Evolutionary conservation across 2,329 filamentous ascomycete genomes (phyloP), one percentile per base, ranked within the genome.

Genomic region (Dothideomycetes sp.): DNA sequence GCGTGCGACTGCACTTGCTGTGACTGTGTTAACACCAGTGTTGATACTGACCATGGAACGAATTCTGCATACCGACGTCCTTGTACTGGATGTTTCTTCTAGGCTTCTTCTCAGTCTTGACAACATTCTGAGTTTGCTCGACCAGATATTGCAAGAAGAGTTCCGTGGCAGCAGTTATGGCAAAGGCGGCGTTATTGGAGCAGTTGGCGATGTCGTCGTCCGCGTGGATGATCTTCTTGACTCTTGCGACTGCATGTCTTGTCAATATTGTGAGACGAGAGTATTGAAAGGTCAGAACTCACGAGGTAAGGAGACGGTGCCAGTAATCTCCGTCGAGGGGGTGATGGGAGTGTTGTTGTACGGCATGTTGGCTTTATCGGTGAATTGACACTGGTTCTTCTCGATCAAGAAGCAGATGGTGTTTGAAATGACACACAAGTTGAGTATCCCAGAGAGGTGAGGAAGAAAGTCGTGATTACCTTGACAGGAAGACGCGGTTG

Each of bases 81-180:
- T 85, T 85, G 68, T 98, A 98, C 61, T 96, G 91, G 47, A 98
- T 82, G 56, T 93, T 95, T 46, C 88, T 79, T 43, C 91, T 75
- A 5, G 89, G 89, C 61, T 96, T 96, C 53, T 82, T 77, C 64
- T 96, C 91, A 1, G 87, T 75, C 57, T 91, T 93, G 53, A 88
- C 83, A 54, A 94, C 84, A 54, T 84, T 88, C 59, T 94, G 80
- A 18, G 82, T 81, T 60, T 93, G 84, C 47, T 82, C 75, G 15
- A 88, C 80, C 18, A 98, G 75, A 60, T 96, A 83, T 61, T 94
- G 86, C 51, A 98, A 81, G 66, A 98, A 96, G 73, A 94, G 80
- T 65, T 98, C 91, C 3, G 91, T 88, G 16, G 91, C 91, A 45
- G 94, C 73, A 1, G 89, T 88, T 54, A 96, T 93, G 43, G 89